These are phyloP conservation scores for Polyrhizophydium stewartii DNA, from an alignment of 371 early-diverging fungal genomes.

Conservation along the genomic window DNA sequence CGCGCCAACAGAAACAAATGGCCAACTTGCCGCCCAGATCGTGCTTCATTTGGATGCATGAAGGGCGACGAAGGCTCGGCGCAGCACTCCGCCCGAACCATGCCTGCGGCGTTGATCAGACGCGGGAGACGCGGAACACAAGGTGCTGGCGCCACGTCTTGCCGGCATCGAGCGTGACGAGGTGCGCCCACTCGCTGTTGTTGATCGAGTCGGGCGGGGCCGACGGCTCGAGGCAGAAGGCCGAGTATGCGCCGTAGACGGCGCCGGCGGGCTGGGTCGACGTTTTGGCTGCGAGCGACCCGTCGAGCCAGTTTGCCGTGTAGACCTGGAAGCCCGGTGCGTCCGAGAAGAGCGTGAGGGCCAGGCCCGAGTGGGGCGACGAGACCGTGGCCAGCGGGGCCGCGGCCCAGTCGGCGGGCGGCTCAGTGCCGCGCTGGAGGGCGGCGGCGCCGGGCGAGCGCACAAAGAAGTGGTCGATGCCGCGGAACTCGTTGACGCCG, in stretches of 20 bases:
- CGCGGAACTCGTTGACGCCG: constrained; percentile 26
- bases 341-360: constrained; percentile 52
- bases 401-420: not conserved
- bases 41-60: too few species aligned
- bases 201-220: constrained; percentile 68
- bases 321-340: constrained; percentile 76
- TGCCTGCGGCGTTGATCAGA: too few species aligned
- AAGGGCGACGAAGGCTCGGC: too few species aligned
- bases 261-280: constrained; percentile 10
- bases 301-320: constrained; percentile 62
- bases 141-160: too few species aligned
- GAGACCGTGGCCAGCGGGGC: constrained; percentile 33
- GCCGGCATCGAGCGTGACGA: not conserved
- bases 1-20: too few species aligned
- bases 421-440: not conserved
- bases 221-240: constrained; percentile 65
- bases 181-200: constrained; percentile 16
- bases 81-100: too few species aligned
- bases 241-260: constrained; percentile 43
- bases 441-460: not conserved
- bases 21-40: too few species aligned
- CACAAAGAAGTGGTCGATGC: constrained; percentile 67
- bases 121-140: not conserved
- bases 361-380: constrained; percentile 46
- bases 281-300: constrained; percentile 28